These are phyloP conservation scores for Gossypium mustelinum DNA, from an alignment of 345 rosid genomes.

Conservation along the genomic window DNA sequence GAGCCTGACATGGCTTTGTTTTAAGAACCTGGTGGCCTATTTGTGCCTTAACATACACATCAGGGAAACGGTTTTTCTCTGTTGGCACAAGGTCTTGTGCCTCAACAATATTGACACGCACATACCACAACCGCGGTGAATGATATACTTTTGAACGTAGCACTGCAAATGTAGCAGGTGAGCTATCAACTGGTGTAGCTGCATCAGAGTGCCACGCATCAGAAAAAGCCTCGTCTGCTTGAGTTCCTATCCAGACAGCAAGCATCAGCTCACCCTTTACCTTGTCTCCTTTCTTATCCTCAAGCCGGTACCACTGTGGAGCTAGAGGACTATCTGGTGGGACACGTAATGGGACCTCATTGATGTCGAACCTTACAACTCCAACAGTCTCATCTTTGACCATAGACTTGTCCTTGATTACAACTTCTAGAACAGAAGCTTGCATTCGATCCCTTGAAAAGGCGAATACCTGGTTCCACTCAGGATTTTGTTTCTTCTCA, in stretches of 20 bases:
- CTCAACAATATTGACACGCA: conserved; percentile 84
- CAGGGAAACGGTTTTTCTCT: conserved; percentile 74
- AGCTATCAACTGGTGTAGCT: conserved; percentile 62
- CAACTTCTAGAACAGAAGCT: conserved; percentile 81
- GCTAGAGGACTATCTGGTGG: conserved; percentile 98
- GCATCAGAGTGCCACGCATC: conserved; percentile 99
- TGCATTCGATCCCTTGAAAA: conserved; percentile 92
- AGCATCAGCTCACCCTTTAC: conserved; percentile 90
- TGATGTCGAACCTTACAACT: conserved; percentile 70
- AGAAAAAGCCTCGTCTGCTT: conserved; percentile 95
- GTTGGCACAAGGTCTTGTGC: conserved; percentile 84
- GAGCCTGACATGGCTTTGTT: conserved; percentile 73
- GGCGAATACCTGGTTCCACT: conserved; percentile 98
- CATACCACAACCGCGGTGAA: conserved; percentile 89
- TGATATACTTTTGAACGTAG: conserved; percentile 92
- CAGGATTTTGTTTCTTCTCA: conserved; percentile 82
- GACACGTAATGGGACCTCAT: conserved; percentile 85
- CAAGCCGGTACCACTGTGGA: conserved; percentile 93
- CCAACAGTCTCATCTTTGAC: conserved; percentile 89
- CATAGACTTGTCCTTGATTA: conserved; percentile 81
- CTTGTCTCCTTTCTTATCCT: conserved; percentile 77
- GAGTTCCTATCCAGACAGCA: conserved; percentile 99
- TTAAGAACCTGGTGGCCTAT: conserved; percentile 76
- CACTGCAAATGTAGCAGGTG: conserved; percentile 48
- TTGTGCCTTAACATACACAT: conserved; percentile 76